Base-by-base conservation (phyloP, 2,329 filamentous ascomycete genomes). In the Aspergillus amoenus region DNA sequence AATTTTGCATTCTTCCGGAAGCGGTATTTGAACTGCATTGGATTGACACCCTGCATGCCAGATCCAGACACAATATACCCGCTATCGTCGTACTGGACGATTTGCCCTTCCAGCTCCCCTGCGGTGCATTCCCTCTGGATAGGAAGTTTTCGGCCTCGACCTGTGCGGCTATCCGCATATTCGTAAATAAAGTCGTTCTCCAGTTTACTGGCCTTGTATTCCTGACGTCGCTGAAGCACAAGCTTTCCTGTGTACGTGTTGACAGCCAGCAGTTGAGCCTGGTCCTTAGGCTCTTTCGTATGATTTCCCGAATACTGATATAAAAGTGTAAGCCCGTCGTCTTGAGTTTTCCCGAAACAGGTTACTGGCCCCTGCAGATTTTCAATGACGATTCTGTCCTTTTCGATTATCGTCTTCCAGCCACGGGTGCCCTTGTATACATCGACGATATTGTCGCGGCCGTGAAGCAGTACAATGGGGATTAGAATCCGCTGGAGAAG, bases 1-100 rank as follows among this genome's bases (percentile, higher is more conserved):
- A 80, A 82, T 45, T 76, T 78, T 15, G 79, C 77, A 54, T 79
- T 78, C 63, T 82, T 81, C 27, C 81, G 77, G 66, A 84, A 83
- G 56, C 78, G 76, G 55, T 79, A 81, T 57, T 79, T 79, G 74
- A 83, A 84, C 9, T 77, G 73, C 8, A 82, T 72, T 13, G 81
- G 63, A 57, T 81, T 82, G 2, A 74, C 76, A 52, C 81, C 77
- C 54, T 76, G 78, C 56, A 82, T 73, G 60, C 80, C 82, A 3
- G 80, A 82, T 5, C 82, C 82, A 7, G 76, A 77, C 41, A 79
- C 73, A 43, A 83, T 74, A 48, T 81, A 78, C 12, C 82, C 82
- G 59, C 79, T 78, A 40, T 72, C 66, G 59, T 84, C 81, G 63
- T 82, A 84, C 24, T 78, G 70, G 21, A 83, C 75, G 7, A 75